These are phyloP conservation scores for Plasmodium adleri DNA, from an alignment of 169 alveolate species.

Conservation along the genomic window DNA sequence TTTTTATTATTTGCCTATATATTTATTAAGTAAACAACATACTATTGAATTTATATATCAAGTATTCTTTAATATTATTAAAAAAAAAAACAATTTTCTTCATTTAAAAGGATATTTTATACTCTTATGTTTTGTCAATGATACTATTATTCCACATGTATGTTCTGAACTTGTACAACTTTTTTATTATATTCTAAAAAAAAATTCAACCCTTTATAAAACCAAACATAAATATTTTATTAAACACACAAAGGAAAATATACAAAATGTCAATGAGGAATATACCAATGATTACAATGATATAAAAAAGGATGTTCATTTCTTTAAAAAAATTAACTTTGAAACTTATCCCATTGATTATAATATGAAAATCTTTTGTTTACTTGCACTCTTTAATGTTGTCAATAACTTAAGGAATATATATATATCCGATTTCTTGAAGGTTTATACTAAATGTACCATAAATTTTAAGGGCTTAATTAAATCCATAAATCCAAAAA, in stretches of 20 bases:
- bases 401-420: conserved; percentile 37
- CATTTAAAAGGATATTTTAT: conserved; percentile 64
- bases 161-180: conserved; percentile 2
- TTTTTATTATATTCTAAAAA: conserved; percentile 29
- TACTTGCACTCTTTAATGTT: conserved; percentile 47
- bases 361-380: conserved; percentile 63
- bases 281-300: not conserved
- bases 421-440: conserved; percentile 32
- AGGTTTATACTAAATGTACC: conserved; percentile 21
- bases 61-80: conserved; percentile 30
- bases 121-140: conserved; percentile 43
- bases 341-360: conserved; percentile 32
- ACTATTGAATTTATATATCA: conserved; percentile 53
- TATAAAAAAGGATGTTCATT: conserved; percentile 8
- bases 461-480: conserved; percentile 35
- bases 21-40: not conserved
- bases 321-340: conserved; percentile 35
- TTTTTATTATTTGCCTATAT: conserved; percentile 67
- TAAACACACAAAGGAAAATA: not conserved
- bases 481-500: conserved; percentile 15
- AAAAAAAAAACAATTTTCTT: conserved; percentile 51
- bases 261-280: not conserved
- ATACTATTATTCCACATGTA: conserved; percentile 31
- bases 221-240: not conserved
- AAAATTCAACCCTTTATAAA: conserved; percentile 42